Evolutionary conservation across 2,329 filamentous ascomycete species (phyloP).

Genomic region (Pseudohalonectria lignicola): DNA sequence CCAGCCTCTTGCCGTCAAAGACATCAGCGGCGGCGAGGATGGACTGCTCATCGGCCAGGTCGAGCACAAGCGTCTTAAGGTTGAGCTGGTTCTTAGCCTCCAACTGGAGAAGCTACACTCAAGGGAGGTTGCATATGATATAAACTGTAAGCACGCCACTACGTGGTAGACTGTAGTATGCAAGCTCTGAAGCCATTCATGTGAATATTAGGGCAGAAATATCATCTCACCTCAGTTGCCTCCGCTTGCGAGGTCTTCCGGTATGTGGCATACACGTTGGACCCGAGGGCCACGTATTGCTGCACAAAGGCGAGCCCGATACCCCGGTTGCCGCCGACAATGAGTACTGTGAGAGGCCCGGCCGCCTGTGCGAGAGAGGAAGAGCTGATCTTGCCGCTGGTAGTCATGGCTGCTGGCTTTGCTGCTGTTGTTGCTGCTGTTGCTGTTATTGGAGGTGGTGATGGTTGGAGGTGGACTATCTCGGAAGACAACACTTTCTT

Average conservation of each 20-base stretch:
- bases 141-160: too few relatives aligned
- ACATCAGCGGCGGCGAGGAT: slow-evolving; percentile 1
- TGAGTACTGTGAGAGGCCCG: slow-evolving; percentile 1
- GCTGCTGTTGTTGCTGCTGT: not conserved
- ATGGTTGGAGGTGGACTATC: not conserved
- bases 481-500: too few relatives aligned
- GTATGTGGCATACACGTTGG: slow-evolving; percentile 3
- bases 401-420: not conserved
- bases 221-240: too few relatives aligned
- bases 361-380: not conserved
- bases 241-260: slow-evolving; percentile 1
- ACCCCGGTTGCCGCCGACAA: slow-evolving; percentile 2
- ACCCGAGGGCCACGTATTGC: slow-evolving; percentile 3
- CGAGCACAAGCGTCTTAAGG: slow-evolving; percentile 2
- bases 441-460: not conserved
- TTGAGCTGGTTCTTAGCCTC: slow-evolving; percentile 1
- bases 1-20: slow-evolving; percentile 1
- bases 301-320: slow-evolving; percentile 3
- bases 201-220: too few relatives aligned
- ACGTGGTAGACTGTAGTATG: too few relatives aligned
- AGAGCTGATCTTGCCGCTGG: not conserved
- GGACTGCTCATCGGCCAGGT: slow-evolving; percentile 4
- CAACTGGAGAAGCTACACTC: slow-evolving; percentile 1
- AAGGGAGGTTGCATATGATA: too few relatives aligned
- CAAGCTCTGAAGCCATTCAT: too few relatives aligned